These are phyloP conservation scores for Pinus taeda DNA, from an alignment of 75 land plant genomes.

Conservation along the genomic window DNA sequence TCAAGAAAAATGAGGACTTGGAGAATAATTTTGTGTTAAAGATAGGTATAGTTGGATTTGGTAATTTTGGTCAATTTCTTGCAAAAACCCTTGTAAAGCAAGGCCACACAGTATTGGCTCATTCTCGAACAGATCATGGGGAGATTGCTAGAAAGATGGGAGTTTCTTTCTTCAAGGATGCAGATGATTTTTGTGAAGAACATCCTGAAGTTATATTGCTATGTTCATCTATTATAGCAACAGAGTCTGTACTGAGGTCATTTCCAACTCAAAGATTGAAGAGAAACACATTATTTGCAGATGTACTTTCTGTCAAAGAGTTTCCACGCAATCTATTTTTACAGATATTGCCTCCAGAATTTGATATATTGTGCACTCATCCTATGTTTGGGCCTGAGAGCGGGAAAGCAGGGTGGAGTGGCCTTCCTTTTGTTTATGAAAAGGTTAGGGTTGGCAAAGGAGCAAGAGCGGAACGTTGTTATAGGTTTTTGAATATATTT, in stretches of 20 bases:
- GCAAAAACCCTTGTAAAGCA: slow-evolving; percentile 48
- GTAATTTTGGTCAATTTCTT: slow-evolving; percentile 75
- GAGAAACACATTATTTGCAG: slow-evolving; percentile 68
- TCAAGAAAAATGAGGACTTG: slow-evolving; percentile 18
- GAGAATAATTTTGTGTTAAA: slow-evolving; percentile 20
- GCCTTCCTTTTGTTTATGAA: slow-evolving; percentile 72
- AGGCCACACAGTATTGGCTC: slow-evolving; percentile 57
- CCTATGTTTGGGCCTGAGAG: slow-evolving; percentile 93
- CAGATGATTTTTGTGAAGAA: slow-evolving; percentile 75
- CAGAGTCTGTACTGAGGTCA: slow-evolving; percentile 50
- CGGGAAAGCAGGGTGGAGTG: slow-evolving; percentile 64
- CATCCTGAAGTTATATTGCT: slow-evolving; percentile 83
- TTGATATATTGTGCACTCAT: slow-evolving; percentile 85
- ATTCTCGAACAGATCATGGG: slow-evolving; percentile 49
- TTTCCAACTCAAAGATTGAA: slow-evolving; percentile 70
- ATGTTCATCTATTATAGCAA: slow-evolving; percentile 73
- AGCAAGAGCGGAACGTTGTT: slow-evolving; percentile 19
- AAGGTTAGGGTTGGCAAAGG: slow-evolving; percentile 59
- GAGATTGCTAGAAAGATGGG: slow-evolving; percentile 25
- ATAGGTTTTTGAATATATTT: slow-evolving; percentile 58
- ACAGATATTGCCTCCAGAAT: slow-evolving; percentile 48
- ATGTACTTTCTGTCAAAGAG: slow-evolving; percentile 86
- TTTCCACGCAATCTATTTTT: slow-evolving; percentile 66
- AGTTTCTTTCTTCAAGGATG: slow-evolving; percentile 42
- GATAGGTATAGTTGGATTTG: slow-evolving; percentile 70